Evolutionary conservation across 768 basidiomycete species (phyloP), one percentile per base, ranked within the genome.

Genomic region (Russula earlei): DNA sequence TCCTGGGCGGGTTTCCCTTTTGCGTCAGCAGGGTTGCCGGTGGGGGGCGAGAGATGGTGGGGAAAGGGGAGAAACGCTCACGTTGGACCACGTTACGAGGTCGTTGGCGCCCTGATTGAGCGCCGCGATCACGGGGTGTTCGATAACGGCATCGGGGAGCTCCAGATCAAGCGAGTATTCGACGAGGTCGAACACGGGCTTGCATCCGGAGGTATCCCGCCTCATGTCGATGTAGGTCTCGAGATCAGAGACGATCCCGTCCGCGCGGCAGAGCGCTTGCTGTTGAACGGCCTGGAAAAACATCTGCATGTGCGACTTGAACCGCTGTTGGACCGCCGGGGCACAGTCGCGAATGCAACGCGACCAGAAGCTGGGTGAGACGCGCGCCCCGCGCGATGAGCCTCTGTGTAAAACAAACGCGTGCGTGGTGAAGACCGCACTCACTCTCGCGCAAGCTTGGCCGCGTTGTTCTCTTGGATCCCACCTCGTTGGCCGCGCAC

Each of bases 51-150:
- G n/a, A n/a, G n/a, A n/a, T n/a, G 8, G 34, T 12, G 34, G 34
- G 34, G 14, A 36, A 25, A 24, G 9, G 63, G 54, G 31, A 64
- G 61, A 52, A 45, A 54, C 52, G 38, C 84, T 70, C 74, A 88
- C 88, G 64, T 91, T 91, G 19, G 87, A 88, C 87, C 86, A 89
- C 40, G 87, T 83, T 62, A 90, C 85, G 54, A 90, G 75, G 66
- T 90, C 89, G 59, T 90, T 90, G 37, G 86, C 75, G 14, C 85
- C 83, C 69, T 90, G 83, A 33, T 82, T 84, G 24, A 91, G 75
- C 62, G 74, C 77, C 50, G 71, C 74, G 53, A 91, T 74, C 52
- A 80, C 69, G 19, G 84, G 84, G 64, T 90, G 82, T 15, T 85
- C 80, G 80, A 88, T 85, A 53, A 90, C 85, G 63, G 84, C 82